A percentile compares a stretch with the other conserved stretches of the same genome.
phyloP scores from a whole-genome alignment of 1,139 yeast species.

The Pichia inconspicua region DNA sequence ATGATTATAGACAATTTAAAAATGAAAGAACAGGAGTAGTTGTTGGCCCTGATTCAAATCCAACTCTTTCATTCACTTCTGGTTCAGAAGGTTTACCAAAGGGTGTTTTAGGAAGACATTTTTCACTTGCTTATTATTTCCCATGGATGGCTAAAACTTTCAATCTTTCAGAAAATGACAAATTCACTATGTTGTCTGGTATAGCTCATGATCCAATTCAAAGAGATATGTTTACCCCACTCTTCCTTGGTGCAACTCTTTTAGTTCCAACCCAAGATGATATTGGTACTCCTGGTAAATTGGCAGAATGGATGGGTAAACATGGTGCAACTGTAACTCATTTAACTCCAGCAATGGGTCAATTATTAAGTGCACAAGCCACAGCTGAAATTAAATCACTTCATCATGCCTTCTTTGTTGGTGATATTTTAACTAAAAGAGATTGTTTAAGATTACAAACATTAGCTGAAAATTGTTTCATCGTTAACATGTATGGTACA shows the following conservation, averaged over 20 bases:
- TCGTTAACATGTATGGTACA: slow-evolving; percentile 98
- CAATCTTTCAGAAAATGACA: slow-evolving; percentile 68
- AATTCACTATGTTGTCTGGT: slow-evolving; percentile 95
- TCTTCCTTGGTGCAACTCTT: slow-evolving; percentile 88
- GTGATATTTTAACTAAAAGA: slow-evolving; percentile 93
- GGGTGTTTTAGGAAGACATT: slow-evolving; percentile 97
- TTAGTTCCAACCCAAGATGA: slow-evolving; percentile 94
- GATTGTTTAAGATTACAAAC: slow-evolving; percentile 91
- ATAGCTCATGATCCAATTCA: slow-evolving; percentile 99
- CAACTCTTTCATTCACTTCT: slow-evolving; percentile 93
- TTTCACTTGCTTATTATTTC: slow-evolving; percentile 91
- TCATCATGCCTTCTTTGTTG: slow-evolving; percentile 97
- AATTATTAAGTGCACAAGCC: slow-evolving; percentile 91
- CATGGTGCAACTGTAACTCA: slow-evolving; percentile 94
- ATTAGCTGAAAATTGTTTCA: slow-evolving; percentile 78
- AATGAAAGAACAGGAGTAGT: slow-evolving; percentile 72
- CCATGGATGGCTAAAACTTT: slow-evolving; percentile 96
- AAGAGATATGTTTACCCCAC: slow-evolving; percentile 97
- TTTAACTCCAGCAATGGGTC: slow-evolving; percentile 99
- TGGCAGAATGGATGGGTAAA: slow-evolving; percentile 95
- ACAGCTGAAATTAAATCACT: slow-evolving; percentile 77
- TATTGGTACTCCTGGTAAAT: slow-evolving; percentile 94
- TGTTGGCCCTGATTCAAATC: slow-evolving; percentile 97
- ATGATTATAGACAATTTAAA: slow-evolving; percentile 37
- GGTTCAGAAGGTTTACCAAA: slow-evolving; percentile 98